A percentile compares a stretch with the other conserved stretches of the same genome.
Conservation (phyloP, 768 basidiomycete genomes). For the Tricholoma terreum region DNA sequence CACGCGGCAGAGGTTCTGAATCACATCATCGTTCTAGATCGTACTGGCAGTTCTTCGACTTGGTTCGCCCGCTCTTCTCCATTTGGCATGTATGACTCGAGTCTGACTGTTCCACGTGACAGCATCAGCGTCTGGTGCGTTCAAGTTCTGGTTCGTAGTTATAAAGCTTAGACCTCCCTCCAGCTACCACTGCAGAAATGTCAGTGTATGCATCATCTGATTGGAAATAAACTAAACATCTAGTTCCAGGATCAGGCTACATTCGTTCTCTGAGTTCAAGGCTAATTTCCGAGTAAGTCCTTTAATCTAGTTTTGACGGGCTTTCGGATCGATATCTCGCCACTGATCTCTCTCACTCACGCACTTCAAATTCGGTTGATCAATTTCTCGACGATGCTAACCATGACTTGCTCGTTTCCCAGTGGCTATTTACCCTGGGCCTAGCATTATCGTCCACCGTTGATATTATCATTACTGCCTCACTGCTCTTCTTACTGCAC, state of each 20-base stretch:
- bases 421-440: conserved; percentile 57
- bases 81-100: background rate
- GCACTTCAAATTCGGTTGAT: no score
- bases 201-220: conserved; percentile 6
- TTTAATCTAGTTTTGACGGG: no score
- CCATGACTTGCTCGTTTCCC: background rate
- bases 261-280: background rate
- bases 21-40: conserved; percentile 10
- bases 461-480: conserved; percentile 47
- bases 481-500: conserved; percentile 42
- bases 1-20: background rate
- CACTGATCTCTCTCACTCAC: no score
- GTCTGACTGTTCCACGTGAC: background rate
- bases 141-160: background rate
- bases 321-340: no score
- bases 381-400: no score
- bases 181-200: conserved; percentile 31
- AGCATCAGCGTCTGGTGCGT: conserved; percentile 30
- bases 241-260: conserved; percentile 18
- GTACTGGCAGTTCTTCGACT: conserved; percentile 27
- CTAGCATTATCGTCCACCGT: conserved; percentile 47
- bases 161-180: background rate
- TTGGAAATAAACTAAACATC: background rate
- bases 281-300: conserved; percentile 1
- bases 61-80: conserved; percentile 14